Base-by-base conservation (phyloP, 208 protist species). In the Polymyxa betae region DNA sequence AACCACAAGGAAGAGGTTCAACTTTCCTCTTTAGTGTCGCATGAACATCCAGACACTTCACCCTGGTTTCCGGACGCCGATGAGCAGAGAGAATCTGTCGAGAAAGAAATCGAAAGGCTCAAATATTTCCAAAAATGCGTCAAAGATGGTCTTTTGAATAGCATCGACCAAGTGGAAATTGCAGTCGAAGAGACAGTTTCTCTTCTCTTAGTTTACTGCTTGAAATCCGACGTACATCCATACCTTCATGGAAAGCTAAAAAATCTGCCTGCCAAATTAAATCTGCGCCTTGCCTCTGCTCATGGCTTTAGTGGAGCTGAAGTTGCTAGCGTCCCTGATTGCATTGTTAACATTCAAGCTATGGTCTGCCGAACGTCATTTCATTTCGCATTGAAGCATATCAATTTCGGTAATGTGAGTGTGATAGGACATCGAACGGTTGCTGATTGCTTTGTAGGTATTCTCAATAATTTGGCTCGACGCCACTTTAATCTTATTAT, bases 191-290 rank as follows among this genome's bases (percentile, higher is more conserved):
- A 82, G 40, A 40, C 72, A 38, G 5, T 82, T 40, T 12, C n/a
- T 5, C 72, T 82, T 20, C n/a, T 82, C 16, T 12, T 43, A 16
- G 72, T 82, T 35, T 82, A 82, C 35, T 82, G n/a, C 35, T 43
- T 82, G 16, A 12, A 43, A 35, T 5, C 72, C 5, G n/a, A 20
- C 5, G n/a, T 45, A 5, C 40, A 82, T n/a, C 72, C 72, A 45
- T 43, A 43, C 16, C 5, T 82, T 38, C 72, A n/a, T n/a, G 72
- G 72, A n/a, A 82, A 82, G n/a, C n/a, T 82, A 82, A 82, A 82
- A 43, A 82, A 82, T n/a, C 5, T 82, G n/a, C 72, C 72, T 12
- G 40, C 72, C 5, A 35, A 5, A 20, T 43, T 82, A n/a, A 82
- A 5, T 20, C 35, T 82, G n/a, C 40, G 12, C 16, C 72, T 82